phyloP scores from a whole-genome alignment of 2,329 filamentous ascomycete species.

The Fusarium xylarioides region DNA sequence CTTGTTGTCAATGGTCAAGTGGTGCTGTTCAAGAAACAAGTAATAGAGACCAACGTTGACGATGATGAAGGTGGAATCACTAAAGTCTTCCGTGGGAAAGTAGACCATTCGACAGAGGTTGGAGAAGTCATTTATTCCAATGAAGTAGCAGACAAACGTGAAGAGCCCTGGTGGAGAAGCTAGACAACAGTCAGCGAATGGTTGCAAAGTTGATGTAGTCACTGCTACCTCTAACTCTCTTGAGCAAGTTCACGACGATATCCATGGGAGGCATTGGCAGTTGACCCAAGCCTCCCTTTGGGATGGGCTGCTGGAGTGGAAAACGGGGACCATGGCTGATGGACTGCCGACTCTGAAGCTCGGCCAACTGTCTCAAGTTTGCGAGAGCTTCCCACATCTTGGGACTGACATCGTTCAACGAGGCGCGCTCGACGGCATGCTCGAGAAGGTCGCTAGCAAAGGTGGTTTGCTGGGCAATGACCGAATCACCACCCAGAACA shows the following conservation, averaged over 20 bases:
- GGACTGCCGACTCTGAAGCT: constrained; percentile 57
- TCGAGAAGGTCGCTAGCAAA: constrained; percentile 65
- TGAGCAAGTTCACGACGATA: constrained; percentile 59
- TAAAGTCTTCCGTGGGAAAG: constrained; percentile 61
- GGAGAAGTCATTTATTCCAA: constrained; percentile 59
- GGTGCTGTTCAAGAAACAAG: constrained; percentile 58
- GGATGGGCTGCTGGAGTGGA: constrained; percentile 55
- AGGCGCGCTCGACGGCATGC: constrained; percentile 59
- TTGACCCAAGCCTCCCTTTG: constrained; percentile 58
- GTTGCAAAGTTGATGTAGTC: neutral
- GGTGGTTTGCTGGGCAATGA: constrained; percentile 60
- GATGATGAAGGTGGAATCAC: constrained; percentile 60
- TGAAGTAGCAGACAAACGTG: constrained; percentile 59
- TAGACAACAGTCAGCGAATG: constrained; percentile 1
- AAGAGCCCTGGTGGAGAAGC: constrained; percentile 57
- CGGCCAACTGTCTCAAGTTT: constrained; percentile 62
- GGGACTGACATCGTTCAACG: constrained; percentile 56
- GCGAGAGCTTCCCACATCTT: constrained; percentile 63
- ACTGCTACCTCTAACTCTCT: constrained; percentile 56
- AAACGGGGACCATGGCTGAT: constrained; percentile 56
- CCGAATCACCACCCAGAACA: constrained; percentile 58
- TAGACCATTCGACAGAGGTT: constrained; percentile 61
- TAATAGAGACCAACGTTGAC: constrained; percentile 61
- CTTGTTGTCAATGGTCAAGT: constrained; percentile 46
- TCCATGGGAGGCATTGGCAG: constrained; percentile 64